Evolutionary conservation across 768 basidiomycete genomes (phyloP).

Genomic region (Boletus bicolor): DNA sequence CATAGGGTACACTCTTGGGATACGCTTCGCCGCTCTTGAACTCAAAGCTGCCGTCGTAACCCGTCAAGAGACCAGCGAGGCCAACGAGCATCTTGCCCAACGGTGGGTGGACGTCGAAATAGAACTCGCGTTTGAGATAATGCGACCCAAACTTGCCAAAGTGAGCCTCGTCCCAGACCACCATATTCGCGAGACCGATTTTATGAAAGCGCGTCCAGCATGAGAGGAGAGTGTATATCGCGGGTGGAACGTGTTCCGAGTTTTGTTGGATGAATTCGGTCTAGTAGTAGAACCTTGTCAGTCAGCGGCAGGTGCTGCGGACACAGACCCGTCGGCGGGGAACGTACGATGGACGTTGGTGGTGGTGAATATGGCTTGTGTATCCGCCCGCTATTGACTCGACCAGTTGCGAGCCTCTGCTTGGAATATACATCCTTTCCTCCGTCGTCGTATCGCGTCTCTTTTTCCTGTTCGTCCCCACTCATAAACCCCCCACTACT

Average conservation of each 20-base stretch:
- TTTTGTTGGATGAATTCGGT: slow-evolving; percentile 78
- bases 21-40: slow-evolving; percentile 91
- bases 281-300: slow-evolving; percentile 34
- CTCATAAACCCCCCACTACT: slow-evolving; percentile 31
- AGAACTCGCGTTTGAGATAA: slow-evolving; percentile 98
- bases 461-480: slow-evolving; percentile 26
- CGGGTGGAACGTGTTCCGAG: slow-evolving; percentile 70
- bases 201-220: slow-evolving; percentile 95
- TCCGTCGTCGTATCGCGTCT: slow-evolving; percentile 47
- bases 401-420: slow-evolving; percentile 35
- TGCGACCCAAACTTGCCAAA: slow-evolving; percentile 99
- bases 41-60: slow-evolving; percentile 89
- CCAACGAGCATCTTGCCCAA: slow-evolving; percentile 99
- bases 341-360: slow-evolving; percentile 58
- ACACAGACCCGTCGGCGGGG: not conserved
- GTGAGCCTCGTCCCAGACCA: slow-evolving; percentile 99
- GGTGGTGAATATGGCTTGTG: slow-evolving; percentile 63
- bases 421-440: slow-evolving; percentile 69
- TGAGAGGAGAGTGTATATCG: slow-evolving; percentile 87
- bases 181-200: slow-evolving; percentile 80
- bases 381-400: slow-evolving; percentile 56
- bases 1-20: slow-evolving; percentile 82
- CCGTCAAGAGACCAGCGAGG: slow-evolving; percentile 83
- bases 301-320: slow-evolving; percentile 5
- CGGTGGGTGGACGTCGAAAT: slow-evolving; percentile 98